A percentile compares a stretch with the other conserved stretches of the same genome.
Conservation (phyloP, 257 asterid species). For the Nicotiana otophora region DNA sequence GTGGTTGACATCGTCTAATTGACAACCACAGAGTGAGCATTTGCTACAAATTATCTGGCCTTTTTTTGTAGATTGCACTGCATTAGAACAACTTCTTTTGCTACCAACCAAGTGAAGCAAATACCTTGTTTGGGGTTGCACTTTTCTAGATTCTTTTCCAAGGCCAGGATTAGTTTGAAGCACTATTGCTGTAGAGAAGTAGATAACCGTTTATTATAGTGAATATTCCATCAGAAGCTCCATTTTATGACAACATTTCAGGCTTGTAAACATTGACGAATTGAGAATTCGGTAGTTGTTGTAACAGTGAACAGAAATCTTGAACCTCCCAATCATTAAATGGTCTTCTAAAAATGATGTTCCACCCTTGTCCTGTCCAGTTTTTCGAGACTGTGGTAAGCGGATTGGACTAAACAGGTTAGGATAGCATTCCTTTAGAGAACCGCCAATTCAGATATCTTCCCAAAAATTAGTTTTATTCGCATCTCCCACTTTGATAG, state of each 20-base stretch:
- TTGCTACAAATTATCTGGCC: neutral
- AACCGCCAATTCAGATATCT: too few relatives aligned
- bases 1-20: neutral
- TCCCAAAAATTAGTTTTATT: too few relatives aligned
- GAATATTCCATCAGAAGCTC: neutral
- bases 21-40: neutral
- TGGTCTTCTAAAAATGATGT: too few relatives aligned
- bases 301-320: too few relatives aligned
- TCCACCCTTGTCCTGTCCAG: too few relatives aligned
- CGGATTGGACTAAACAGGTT: too few relatives aligned
- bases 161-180: neutral
- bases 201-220: neutral
- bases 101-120: neutral
- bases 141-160: neutral
- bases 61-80: neutral
- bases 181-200: neutral
- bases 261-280: neutral
- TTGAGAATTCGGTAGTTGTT: too few relatives aligned
- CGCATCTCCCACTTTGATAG: too few relatives aligned
- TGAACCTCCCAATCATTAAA: too few relatives aligned
- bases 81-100: neutral
- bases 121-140: neutral
- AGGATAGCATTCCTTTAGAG: too few relatives aligned
- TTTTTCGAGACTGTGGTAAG: too few relatives aligned
- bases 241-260: neutral